Conservation (phyloP, 345 rosid species). For the Sonneratia alba region DNA sequence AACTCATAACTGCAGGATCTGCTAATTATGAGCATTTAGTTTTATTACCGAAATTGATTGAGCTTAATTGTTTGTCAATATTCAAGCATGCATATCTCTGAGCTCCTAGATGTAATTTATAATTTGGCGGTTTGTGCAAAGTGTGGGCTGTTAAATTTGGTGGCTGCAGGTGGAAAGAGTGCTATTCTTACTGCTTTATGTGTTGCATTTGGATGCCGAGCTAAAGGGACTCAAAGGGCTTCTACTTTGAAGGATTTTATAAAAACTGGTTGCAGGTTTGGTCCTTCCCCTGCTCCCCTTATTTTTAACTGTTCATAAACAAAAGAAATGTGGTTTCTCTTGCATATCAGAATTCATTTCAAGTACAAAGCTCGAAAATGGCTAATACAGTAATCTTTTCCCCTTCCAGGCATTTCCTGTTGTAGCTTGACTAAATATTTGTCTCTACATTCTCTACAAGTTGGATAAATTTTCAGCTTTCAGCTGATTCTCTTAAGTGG, state of each 20-base stretch:
- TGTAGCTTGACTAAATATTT: background rate
- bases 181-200: slow-evolving; percentile 86
- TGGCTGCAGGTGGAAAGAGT: slow-evolving; percentile 74
- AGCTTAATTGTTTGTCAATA: background rate
- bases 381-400: background rate
- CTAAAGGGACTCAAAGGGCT: slow-evolving; percentile 85
- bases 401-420: background rate
- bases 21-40: background rate
- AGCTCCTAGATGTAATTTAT: background rate
- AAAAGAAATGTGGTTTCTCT: background rate
- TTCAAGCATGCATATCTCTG: background rate
- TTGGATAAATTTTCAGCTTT: background rate
- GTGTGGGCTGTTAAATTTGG: background rate
- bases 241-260: slow-evolving; percentile 71
- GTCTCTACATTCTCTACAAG: background rate
- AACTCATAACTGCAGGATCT: background rate
- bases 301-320: background rate
- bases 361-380: background rate
- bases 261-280: slow-evolving; percentile 86
- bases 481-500: background rate
- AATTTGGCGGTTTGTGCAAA: background rate
- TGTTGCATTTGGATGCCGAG: slow-evolving; percentile 85
- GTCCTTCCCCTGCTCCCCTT: background rate
- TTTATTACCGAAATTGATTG: background rate
- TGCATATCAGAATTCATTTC: background rate